Percentiles rank a stretch among this genome's conserved stretches.
phyloP scores from a whole-genome alignment of 352 stramenopile species.

The Phytophthora boehmeriae region DNA sequence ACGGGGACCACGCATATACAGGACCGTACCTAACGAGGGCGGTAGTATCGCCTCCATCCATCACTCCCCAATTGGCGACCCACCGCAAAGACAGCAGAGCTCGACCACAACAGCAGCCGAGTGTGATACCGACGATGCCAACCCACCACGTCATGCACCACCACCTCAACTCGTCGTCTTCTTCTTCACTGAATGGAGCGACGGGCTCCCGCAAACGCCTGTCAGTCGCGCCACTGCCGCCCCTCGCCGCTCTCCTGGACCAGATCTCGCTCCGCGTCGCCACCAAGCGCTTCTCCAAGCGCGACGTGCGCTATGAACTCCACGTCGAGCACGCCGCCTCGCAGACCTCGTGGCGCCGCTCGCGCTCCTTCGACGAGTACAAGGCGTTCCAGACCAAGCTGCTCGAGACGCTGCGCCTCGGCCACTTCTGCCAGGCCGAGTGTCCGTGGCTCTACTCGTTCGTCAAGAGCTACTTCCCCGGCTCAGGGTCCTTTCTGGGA shows the following conservation, averaged over 20 bases:
- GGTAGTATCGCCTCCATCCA: no score
- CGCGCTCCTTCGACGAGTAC: conserved; percentile 41
- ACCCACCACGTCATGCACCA: conserved; percentile 12
- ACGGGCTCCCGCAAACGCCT: conserved; percentile 5
- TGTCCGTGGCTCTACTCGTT: conserved; percentile 48
- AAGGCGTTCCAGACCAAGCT: conserved; percentile 39
- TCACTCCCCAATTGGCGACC: no score
- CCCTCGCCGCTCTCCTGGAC: background rate
- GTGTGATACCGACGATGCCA: no score
- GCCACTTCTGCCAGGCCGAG: conserved; percentile 46
- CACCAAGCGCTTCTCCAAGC: conserved; percentile 1
- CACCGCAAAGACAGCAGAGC: no score
- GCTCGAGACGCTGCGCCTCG: conserved; percentile 26
- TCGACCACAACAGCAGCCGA: no score
- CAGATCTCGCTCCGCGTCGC: conserved; percentile 1
- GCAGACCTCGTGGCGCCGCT: conserved; percentile 5
- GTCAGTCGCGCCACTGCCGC: background rate
- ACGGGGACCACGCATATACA: no score
- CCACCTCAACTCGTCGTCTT: background rate
- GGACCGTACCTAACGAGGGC: no score
- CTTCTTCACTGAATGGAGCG: background rate
- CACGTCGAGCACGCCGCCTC: conserved; percentile 12
- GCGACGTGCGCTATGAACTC: conserved; percentile 5
- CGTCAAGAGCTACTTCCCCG: conserved; percentile 48
- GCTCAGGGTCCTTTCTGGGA: conserved; percentile 28